Conservation (phyloP, 371 early-diverging fungal species). For the Encephalitozoon romaleae region DNA sequence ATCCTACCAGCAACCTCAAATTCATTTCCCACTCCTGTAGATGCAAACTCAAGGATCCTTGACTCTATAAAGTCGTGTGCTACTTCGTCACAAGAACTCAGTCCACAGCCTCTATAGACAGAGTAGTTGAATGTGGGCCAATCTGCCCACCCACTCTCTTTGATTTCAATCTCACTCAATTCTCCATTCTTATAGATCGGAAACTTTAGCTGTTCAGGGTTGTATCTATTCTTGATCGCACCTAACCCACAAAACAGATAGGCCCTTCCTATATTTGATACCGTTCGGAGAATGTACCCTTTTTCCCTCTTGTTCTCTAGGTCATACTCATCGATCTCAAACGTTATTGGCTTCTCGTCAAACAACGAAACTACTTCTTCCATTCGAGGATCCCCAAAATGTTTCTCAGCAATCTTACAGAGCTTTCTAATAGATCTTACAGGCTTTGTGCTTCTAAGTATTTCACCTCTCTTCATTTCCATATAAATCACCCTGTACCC, state of each 20-base stretch:
- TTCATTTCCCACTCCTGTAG: neutral
- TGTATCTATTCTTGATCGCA: neutral
- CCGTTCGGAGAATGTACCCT: neutral
- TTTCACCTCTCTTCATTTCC: neutral
- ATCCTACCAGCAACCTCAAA: neutral
- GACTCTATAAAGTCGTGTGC: neutral
- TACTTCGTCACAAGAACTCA: neutral
- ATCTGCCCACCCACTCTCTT: constrained; percentile 13
- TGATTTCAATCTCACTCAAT: constrained; percentile 6
- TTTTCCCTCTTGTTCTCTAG: constrained; percentile 17
- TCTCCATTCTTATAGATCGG: constrained; percentile 13
- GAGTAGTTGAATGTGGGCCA: constrained; percentile 29
- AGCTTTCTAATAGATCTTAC: neutral
- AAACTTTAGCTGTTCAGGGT: neutral
- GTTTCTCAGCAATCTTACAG: neutral
- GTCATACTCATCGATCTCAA: constrained; percentile 25
- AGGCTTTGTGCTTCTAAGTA: neutral
- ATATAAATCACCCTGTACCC: constrained; percentile 7
- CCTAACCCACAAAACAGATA: neutral
- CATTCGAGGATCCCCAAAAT: constrained; percentile 13
- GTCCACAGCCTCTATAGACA: neutral
- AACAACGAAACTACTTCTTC: constrained; percentile 14
- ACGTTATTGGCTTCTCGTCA: neutral
- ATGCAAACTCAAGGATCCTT: neutral
- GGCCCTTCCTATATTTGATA: constrained; percentile 14